Evolutionary conservation across 148 eudicot genomes (phyloP), one percentile per base, ranked within the genome.

Genomic region (Diospyros kaki): DNA sequence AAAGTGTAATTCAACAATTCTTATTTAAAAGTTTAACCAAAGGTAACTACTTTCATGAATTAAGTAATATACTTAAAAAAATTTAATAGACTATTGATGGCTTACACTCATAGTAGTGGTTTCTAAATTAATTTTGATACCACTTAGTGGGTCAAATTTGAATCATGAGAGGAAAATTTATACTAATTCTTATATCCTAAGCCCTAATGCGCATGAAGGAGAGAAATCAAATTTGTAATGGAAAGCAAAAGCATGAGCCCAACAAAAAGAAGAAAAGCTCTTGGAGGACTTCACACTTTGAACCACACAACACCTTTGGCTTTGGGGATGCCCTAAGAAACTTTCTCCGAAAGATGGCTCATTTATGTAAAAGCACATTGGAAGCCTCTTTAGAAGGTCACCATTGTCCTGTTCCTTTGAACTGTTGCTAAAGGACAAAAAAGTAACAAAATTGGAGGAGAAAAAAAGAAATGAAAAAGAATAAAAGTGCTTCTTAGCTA

Each of bases 321-420:
- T 28, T 28, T 28, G 54, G 17, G 11, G 53, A 65, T 63, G 75
- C 18, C 45, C 55, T 51, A 28, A 46, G 38, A 52, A 65, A 38
- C 69, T 6, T 58, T 69, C 5, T 69, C 52, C 52, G 28, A 77
- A 77, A 64, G 80, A 77, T 71, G 75, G 42, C 40, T 42, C 52
- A 64, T 77, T 63, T 78, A 45, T 45, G 10, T 45, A 77, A 66
- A 72, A n/a, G 64, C 17, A 17, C 62, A 41, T 63, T 41, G 79
- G 69, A 77, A 72, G 40, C 71, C 55, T 66, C 73, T 73, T 78
- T 66, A 48, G 9, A 65, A 46, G 54, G 60, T 17, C 58, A 40
- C 44, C 41, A 64, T 53, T 28, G 51, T 45, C 55, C 63, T 66
- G 7, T 44, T 75, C 72, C 45, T 55, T 18, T 54, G 63, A 48